A percentile compares a stretch with the other conserved stretches of the same genome.
Conservation (phyloP, 2,329 filamentous ascomycete genomes). For the Purpureocillium takamizusanense region DNA sequence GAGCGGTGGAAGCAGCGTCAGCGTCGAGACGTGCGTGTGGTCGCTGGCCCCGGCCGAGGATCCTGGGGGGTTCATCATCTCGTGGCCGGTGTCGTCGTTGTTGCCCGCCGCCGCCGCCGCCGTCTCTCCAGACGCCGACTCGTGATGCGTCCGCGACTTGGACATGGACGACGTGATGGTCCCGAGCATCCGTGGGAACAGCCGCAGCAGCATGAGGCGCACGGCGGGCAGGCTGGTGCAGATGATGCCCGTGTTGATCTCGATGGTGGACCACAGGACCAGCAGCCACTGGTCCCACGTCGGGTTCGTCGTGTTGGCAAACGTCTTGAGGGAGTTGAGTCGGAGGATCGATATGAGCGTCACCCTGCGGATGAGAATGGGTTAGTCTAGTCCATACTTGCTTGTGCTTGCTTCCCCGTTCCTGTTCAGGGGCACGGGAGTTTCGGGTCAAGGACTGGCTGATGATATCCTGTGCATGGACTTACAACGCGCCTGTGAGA, state of each 20-base stretch:
- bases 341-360: slow-evolving; percentile 22
- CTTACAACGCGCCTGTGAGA: slow-evolving; percentile 25
- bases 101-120: no score
- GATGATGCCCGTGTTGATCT: slow-evolving; percentile 23
- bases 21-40: no score
- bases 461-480: neutral
- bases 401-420: no score
- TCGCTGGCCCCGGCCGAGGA: no score
- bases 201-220: slow-evolving; percentile 15
- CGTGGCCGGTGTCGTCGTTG: no score
- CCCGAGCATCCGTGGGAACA: slow-evolving; percentile 19
- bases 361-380: slow-evolving; percentile 9
- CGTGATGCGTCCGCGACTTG: no score
- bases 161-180: neutral
- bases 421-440: no score
- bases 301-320: slow-evolving; percentile 15
- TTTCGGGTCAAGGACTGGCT: neutral
- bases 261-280: slow-evolving; percentile 19
- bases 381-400: slow-evolving; percentile 2
- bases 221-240: slow-evolving; percentile 22
- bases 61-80: no score
- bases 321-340: slow-evolving; percentile 16
- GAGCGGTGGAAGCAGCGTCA: no score
- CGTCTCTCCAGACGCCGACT: no score
- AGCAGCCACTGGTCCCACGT: slow-evolving; percentile 17